Base-by-base conservation (phyloP, 352 stramenopile genomes). In the Phytophthora litchii region DNA sequence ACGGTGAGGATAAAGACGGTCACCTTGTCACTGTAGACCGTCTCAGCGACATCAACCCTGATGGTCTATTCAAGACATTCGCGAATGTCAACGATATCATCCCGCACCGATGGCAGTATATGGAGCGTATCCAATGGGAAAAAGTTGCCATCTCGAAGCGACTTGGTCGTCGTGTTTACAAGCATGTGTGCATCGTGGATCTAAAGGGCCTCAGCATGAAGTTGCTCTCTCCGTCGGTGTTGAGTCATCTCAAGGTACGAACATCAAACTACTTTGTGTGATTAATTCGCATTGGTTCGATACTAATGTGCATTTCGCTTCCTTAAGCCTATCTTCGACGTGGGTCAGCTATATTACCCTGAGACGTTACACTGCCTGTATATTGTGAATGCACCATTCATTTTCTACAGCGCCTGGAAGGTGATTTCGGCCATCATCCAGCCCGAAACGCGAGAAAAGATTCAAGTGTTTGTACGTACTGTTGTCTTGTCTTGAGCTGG, bases 371-470 rank as follows among this genome's bases (percentile, higher is more conserved):
- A 88, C 52, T 74, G 78, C 1, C 66, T 95, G 36, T 95, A 91
- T 61, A 38, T 95, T 29, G 74, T 93, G 47, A 93, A 95, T 52
- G 83, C 83, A 3, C 86, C 86, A 16, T 86, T 91, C 57, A 71
- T 95, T 50, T 95, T 95, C 53, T 86, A 86, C 38, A 79, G 78
- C n/a, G 80, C 78, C 38, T 95, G 83, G 83, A 91, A 91, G 67
- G 64, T 93, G 49, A 88, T 95, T 51, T 73, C 76, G 23, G 51
- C 64, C 1, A 67, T 93, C 40, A 84, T 95, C 17, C 75, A 93
- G 48, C 66, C 82, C 0, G 82, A 89, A 44, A 91, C 83, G n/a
- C 74, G 76, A 25, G 78, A 92, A 49, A 95, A 95, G 70, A 92
- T 93, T 51, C 71, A 91, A 64, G 83, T 95, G 19, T 86, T 91